Percentiles rank a stretch among this genome's conserved stretches.
Conservation (phyloP, 331 rosid genomes). For the Malus hybrid region DNA sequence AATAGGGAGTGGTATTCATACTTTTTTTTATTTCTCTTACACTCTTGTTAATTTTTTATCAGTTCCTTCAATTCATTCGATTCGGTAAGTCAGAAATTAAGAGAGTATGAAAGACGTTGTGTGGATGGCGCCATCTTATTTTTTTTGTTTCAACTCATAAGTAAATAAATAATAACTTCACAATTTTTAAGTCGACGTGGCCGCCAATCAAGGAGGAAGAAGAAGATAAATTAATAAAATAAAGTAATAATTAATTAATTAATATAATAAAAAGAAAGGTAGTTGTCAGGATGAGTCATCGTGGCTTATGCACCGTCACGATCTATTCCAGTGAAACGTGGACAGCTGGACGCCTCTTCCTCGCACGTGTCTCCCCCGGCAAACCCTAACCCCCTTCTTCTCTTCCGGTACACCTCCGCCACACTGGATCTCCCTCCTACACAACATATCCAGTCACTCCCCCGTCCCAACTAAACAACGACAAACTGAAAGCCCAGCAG, state of each 20-base stretch:
- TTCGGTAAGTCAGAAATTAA: too few species aligned
- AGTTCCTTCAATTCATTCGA: too few species aligned
- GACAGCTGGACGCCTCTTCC: constrained; percentile 42
- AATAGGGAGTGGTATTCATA: too few species aligned
- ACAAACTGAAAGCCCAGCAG: constrained; percentile 2
- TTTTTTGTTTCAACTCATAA: too few species aligned
- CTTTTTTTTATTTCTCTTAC: too few species aligned
- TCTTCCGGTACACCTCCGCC: constrained; percentile 30
- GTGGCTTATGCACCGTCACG: constrained; percentile 27
- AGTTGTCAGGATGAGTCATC: constrained; percentile 62
- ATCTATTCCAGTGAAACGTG: constrained; percentile 39
- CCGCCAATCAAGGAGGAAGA: neutral
- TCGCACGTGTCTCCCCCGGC: constrained; percentile 39
- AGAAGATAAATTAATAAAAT: neutral
- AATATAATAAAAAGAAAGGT: neutral
- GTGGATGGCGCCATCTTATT: too few species aligned
- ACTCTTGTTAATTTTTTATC: too few species aligned
- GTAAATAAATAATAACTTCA: too few species aligned
- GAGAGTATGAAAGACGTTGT: too few species aligned
- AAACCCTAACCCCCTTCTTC: constrained; percentile 34
- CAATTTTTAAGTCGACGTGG: neutral
- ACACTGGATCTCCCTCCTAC: constrained; percentile 17
- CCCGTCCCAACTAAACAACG: neutral
- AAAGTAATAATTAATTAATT: neutral
- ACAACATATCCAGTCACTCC: neutral